Evolutionary conservation across 257 asterid genomes (phyloP).

Genomic region (Sherardia arvensis): DNA sequence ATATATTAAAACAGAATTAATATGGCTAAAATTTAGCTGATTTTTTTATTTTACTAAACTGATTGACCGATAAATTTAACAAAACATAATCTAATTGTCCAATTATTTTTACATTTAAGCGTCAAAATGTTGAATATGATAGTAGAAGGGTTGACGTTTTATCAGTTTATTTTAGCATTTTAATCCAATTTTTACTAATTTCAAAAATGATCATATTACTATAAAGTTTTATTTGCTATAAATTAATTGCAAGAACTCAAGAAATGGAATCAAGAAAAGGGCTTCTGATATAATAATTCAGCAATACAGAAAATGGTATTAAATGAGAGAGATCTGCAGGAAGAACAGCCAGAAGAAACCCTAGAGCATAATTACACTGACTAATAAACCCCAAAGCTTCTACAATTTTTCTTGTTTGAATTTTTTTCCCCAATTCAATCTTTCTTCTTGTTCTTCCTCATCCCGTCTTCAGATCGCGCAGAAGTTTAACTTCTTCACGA

Average conservation of each 20-base stretch:
- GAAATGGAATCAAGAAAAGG: conserved; percentile 21
- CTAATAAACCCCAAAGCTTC: conserved; percentile 23
- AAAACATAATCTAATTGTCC: no score
- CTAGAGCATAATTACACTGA: conserved; percentile 11
- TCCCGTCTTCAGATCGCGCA: conserved; percentile 18
- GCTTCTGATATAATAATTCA: conserved; percentile 16
- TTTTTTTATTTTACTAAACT: no score
- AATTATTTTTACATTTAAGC: no score
- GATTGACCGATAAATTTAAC: no score
- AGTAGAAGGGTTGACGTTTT: no score
- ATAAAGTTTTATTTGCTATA: no score
- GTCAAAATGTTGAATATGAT: no score
- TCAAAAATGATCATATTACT: no score
- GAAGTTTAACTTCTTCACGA: conserved; percentile 14
- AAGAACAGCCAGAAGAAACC: conserved; percentile 10
- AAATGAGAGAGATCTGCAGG: conserved; percentile 1
- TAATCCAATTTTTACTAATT: no score
- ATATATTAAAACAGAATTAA: no score
- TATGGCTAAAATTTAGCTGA: no score
- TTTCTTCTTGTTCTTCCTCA: conserved; percentile 2
- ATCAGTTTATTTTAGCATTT: no score
- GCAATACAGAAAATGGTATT: conserved; percentile 25
- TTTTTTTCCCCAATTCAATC: neutral
- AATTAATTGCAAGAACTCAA: neutral
- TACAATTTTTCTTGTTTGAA: conserved; percentile 8